phyloP scores from a whole-genome alignment of 768 basidiomycete genomes.

The Tylopilus subfusipes region DNA sequence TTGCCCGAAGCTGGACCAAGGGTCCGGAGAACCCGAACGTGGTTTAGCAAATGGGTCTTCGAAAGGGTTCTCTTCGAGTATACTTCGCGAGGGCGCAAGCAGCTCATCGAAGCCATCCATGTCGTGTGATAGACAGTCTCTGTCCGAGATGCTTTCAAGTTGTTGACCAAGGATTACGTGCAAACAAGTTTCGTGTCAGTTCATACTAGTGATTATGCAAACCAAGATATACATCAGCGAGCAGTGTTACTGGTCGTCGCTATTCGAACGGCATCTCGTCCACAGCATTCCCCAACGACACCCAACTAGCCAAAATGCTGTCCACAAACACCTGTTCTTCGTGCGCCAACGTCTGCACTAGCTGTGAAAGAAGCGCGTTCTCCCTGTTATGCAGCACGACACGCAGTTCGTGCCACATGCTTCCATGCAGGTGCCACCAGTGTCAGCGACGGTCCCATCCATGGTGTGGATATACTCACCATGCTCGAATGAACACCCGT shows the following conservation, averaged over 20 bases:
- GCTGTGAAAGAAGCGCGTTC: conserved; percentile 71
- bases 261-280: conserved; percentile 86
- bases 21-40: conserved; percentile 66
- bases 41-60: conserved; percentile 65
- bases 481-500: conserved; percentile 83
- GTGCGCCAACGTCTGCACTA: conserved; percentile 67
- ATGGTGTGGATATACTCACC: conserved; percentile 43
- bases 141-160: background rate
- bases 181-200: conserved; percentile 9
- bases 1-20: conserved; percentile 65
- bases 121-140: conserved; percentile 1
- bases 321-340: conserved; percentile 72
- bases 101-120: conserved; percentile 84
- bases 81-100: conserved; percentile 54
- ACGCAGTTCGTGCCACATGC: conserved; percentile 95
- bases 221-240: conserved; percentile 13
- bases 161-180: background rate
- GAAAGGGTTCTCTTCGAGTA: conserved; percentile 74
- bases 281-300: conserved; percentile 62
- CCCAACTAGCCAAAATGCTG: conserved; percentile 68
- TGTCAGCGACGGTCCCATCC: conserved; percentile 3
- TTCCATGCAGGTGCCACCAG: conserved; percentile 27
- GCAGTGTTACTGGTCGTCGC: conserved; percentile 13
- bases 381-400: conserved; percentile 90
- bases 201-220: conserved; percentile 11